These are phyloP conservation scores for Phytophthora ohioensis DNA, from an alignment of 352 stramenopile species.

Conservation along the genomic window DNA sequence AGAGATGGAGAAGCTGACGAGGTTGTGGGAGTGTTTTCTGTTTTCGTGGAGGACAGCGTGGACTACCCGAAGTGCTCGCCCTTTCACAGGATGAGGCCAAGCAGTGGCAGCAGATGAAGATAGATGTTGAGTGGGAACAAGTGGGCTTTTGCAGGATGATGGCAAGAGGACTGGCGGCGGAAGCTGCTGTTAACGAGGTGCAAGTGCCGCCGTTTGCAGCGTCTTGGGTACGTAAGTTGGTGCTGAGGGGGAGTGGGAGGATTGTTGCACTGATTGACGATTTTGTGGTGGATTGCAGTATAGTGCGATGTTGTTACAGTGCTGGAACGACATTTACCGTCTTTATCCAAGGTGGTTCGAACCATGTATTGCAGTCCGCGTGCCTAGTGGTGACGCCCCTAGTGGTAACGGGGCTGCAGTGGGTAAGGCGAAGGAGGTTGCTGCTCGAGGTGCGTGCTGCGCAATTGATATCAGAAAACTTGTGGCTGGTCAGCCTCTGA, in stretches of 20 bases:
- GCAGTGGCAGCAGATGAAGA: conserved; percentile 51
- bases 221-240: conserved; percentile 34
- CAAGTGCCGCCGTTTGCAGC: conserved; percentile 28
- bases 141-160: conserved; percentile 37
- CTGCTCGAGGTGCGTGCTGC: conserved; percentile 37
- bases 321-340: conserved; percentile 68
- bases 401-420: background rate
- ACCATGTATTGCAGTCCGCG: conserved; percentile 39
- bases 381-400: conserved; percentile 22
- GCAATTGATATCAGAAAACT: conserved; percentile 22
- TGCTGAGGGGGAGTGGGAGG: background rate
- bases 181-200: conserved; percentile 25
- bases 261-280: background rate
- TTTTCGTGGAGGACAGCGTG: conserved; percentile 39
- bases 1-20: conserved; percentile 6
- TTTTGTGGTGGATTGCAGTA: conserved; percentile 36
- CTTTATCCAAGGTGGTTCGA: conserved; percentile 77
- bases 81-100: conserved; percentile 51
- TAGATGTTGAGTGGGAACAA: conserved; percentile 50
- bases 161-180: conserved; percentile 20
- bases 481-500: conserved; percentile 22
- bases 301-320: conserved; percentile 46
- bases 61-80: conserved; percentile 65
- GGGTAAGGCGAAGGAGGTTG: conserved; percentile 61
- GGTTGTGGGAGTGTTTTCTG: conserved; percentile 7